Evolutionary conservation across 2,329 filamentous ascomycete species (phyloP).

Genomic region (Taxawa tesnikishii): DNA sequence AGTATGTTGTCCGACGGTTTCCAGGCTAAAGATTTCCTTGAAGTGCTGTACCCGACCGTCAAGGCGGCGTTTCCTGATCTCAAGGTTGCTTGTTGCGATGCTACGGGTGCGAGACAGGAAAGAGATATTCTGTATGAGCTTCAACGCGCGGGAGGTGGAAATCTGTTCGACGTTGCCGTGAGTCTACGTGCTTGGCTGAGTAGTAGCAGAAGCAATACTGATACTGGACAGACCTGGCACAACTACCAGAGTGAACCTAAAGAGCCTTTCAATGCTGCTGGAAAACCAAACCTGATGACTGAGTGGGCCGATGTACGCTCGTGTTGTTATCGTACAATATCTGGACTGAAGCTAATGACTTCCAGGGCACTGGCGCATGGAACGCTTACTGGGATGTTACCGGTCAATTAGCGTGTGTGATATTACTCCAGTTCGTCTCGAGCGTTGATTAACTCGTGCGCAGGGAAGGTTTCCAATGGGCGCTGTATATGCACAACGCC

Average conservation of each 20-base stretch:
- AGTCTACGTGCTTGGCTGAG: neutral
- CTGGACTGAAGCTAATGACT: neutral
- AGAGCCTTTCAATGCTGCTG: slow-evolving; percentile 9
- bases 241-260: slow-evolving; percentile 14
- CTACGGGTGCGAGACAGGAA: slow-evolving; percentile 12
- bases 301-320: slow-evolving; percentile 13
- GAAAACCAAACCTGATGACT: slow-evolving; percentile 12
- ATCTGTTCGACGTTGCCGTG: slow-evolving; percentile 11
- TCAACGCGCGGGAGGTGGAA: slow-evolving; percentile 5
- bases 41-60: slow-evolving; percentile 11
- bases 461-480: slow-evolving; percentile 15
- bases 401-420: slow-evolving; percentile 4
- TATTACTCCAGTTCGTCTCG: neutral
- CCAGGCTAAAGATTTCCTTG: slow-evolving; percentile 13
- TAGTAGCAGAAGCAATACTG: too few relatives aligned
- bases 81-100: slow-evolving; percentile 11
- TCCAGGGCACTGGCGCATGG: slow-evolving; percentile 4
- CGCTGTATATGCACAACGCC: slow-evolving; percentile 15
- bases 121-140: slow-evolving; percentile 11
- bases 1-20: slow-evolving; percentile 13
- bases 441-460: neutral
- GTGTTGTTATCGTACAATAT: slow-evolving; percentile 1
- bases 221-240: slow-evolving; percentile 10
- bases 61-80: slow-evolving; percentile 12
- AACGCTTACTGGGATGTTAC: slow-evolving; percentile 10